A percentile compares a stretch with the other conserved stretches of the same genome.
These are phyloP conservation scores for Leptographium radiaticola DNA, from an alignment of 2,329 filamentous ascomycete species.

Conservation along the genomic window DNA sequence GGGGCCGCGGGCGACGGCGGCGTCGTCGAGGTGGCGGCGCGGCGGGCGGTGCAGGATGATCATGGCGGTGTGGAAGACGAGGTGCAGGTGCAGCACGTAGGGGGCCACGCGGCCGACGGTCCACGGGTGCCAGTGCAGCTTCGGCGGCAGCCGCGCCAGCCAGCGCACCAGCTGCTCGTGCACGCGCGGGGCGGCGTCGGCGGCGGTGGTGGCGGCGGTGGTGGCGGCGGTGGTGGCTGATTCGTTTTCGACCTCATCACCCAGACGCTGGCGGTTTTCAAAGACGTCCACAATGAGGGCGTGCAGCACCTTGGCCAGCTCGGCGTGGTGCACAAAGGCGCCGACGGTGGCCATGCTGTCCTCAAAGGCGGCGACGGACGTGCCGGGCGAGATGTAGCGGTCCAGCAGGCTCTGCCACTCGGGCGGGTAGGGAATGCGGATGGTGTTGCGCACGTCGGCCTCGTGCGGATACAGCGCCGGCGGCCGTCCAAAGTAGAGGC, in stretches of 20 bases:
- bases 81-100: conserved; percentile 34
- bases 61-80: conserved; percentile 37
- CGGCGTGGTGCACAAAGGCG: conserved; percentile 32
- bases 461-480: conserved; percentile 35
- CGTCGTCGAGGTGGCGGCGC: conserved; percentile 26
- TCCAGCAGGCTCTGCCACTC: conserved; percentile 34
- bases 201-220: conserved; percentile 14
- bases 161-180: conserved; percentile 31
- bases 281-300: conserved; percentile 27
- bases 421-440: conserved; percentile 33
- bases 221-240: not conserved
- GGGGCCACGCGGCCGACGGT: conserved; percentile 28
- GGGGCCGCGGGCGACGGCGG: conserved; percentile 25
- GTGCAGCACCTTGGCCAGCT: conserved; percentile 35
- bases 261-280: conserved; percentile 25
- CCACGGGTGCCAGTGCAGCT: conserved; percentile 38
- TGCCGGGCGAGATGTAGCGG: conserved; percentile 30
- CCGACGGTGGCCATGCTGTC: conserved; percentile 30
- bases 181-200: conserved; percentile 11
- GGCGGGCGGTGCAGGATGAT: conserved; percentile 37
- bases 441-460: conserved; percentile 34
- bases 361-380: conserved; percentile 31
- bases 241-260: too few species aligned
- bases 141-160: conserved; percentile 31
- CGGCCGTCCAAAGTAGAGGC: conserved; percentile 36